Evolutionary conservation across 768 basidiomycete genomes (phyloP).

Genomic region (Naganishia vishniacii): DNA sequence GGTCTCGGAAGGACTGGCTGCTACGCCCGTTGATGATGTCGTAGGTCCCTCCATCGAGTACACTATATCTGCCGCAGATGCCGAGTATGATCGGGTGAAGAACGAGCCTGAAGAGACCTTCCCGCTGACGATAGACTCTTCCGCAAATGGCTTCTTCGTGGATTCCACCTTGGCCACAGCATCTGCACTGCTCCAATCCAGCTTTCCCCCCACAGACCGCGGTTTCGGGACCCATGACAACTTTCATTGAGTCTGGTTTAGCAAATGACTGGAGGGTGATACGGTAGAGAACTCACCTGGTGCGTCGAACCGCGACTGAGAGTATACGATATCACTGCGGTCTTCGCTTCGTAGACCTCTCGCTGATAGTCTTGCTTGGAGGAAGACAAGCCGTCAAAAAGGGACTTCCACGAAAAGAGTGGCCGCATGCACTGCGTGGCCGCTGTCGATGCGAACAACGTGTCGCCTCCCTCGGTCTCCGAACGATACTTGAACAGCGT

Average conservation of each 20-base stretch:
- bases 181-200: neutral
- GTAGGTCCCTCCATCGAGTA: neutral
- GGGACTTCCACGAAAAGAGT: neutral
- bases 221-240: conserved; percentile 5
- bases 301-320: neutral
- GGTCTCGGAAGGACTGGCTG: neutral
- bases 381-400: neutral
- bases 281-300: neutral
- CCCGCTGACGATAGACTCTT: neutral
- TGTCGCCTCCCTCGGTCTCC: too few species aligned
- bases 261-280: neutral
- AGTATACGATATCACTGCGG: conserved; percentile 3
- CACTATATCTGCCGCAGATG: neutral
- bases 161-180: neutral
- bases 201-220: neutral
- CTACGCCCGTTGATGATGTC: neutral
- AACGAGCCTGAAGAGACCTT: neutral
- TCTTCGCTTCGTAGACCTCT: neutral
- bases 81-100: conserved; percentile 4
- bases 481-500: conserved; percentile 1
- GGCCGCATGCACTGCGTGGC: neutral
- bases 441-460: too few species aligned
- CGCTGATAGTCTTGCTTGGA: conserved; percentile 1
- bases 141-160: neutral
- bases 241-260: neutral